Percentiles rank a stretch among this genome's conserved stretches.
These are phyloP conservation scores for Tuber aestivum DNA, from an alignment of 495 filamentous ascomycete species.

Conservation along the genomic window DNA sequence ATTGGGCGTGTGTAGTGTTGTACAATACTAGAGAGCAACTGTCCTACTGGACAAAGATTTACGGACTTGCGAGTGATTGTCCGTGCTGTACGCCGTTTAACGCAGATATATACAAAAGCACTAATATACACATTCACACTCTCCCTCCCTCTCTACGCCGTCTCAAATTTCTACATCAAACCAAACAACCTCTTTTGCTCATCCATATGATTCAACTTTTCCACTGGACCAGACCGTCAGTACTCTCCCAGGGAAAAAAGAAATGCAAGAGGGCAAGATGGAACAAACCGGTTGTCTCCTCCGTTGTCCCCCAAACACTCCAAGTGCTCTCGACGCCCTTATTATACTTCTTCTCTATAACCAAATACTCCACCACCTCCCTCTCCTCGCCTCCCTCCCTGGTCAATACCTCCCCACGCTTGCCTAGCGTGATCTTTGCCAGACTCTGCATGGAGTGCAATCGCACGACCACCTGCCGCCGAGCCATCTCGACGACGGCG, in stretches of 20 bases:
- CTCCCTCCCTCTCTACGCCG: background rate
- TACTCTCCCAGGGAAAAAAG: background rate
- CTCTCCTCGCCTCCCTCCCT: slow-evolving; percentile 53
- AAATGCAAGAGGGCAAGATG: background rate
- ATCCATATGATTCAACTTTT: slow-evolving; percentile 7
- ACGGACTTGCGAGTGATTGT: background rate
- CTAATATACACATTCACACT: background rate
- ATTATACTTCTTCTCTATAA: slow-evolving; percentile 57
- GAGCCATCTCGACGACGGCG: slow-evolving; percentile 44
- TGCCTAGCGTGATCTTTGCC: slow-evolving; percentile 43
- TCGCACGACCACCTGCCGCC: slow-evolving; percentile 68
- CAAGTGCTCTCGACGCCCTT: slow-evolving; percentile 58
- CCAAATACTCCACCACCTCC: slow-evolving; percentile 69
- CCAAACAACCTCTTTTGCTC: slow-evolving; percentile 9
- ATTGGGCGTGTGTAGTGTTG: background rate
- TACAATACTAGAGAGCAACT: background rate
- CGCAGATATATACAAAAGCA: background rate
- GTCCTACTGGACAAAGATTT: background rate
- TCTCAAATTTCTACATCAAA: background rate
- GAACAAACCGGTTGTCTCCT: slow-evolving; percentile 52
- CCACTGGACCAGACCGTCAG: slow-evolving; percentile 21
- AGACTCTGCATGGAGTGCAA: slow-evolving; percentile 63
- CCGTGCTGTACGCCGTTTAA: background rate
- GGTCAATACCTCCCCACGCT: slow-evolving; percentile 39
- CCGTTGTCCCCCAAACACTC: slow-evolving; percentile 68